Percentiles rank a stretch among this genome's conserved stretches.
phyloP scores from a whole-genome alignment of 306 rosid genomes.

The Heteromeles arbutifolia region DNA sequence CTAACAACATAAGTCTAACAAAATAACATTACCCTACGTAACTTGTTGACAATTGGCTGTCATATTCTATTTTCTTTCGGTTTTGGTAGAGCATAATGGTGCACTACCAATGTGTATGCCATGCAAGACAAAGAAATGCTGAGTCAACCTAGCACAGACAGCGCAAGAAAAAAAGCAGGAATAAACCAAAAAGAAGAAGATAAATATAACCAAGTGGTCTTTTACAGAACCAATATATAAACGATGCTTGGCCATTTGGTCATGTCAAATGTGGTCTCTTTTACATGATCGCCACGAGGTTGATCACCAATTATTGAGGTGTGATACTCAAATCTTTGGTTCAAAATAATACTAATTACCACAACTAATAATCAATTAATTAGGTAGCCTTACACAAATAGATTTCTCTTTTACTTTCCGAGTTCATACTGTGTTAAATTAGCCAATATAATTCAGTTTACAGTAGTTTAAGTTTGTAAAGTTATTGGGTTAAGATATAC shows the following conservation, averaged over 20 bases:
- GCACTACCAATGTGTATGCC: background rate
- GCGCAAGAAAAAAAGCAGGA: background rate
- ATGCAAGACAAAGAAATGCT: slow-evolving; percentile 17
- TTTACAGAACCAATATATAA: no score
- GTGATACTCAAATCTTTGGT: background rate
- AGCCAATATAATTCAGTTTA: background rate
- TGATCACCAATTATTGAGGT: slow-evolving; percentile 18
- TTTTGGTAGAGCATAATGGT: background rate
- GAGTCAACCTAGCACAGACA: slow-evolving; percentile 31
- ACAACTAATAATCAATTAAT: background rate
- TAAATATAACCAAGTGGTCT: slow-evolving; percentile 22
- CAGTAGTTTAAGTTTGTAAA: background rate
- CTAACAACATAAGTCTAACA: background rate
- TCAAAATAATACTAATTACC: background rate
- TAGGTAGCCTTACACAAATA: background rate
- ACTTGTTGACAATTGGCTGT: background rate
- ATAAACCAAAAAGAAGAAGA: background rate
- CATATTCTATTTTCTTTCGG: background rate
- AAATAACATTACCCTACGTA: background rate
- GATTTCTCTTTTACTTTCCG: background rate
- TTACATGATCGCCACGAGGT: slow-evolving; percentile 11
- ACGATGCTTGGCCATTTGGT: slow-evolving; percentile 15
- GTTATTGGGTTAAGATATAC: background rate
- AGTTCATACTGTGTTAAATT: background rate
- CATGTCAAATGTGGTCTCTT: slow-evolving; percentile 7